Evolutionary conservation across 768 basidiomycete species (phyloP).

Genomic region (Lentinula edodes): DNA sequence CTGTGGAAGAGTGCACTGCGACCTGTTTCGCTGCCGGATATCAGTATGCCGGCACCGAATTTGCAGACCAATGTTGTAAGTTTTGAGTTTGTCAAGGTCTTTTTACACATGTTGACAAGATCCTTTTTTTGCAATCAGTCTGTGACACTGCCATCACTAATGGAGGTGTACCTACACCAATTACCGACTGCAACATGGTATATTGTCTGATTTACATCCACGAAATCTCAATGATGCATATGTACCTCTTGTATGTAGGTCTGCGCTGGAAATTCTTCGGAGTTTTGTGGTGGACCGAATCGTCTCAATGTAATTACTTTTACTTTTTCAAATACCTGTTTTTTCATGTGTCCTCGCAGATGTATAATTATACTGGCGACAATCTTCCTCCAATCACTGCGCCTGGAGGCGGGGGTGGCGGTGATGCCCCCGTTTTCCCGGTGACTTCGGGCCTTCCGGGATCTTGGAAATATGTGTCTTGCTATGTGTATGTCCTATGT

Average conservation of each 20-base stretch:
- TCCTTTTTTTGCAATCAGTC: constrained; percentile 23
- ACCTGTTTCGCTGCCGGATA: constrained; percentile 55
- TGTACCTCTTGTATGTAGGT: constrained; percentile 7
- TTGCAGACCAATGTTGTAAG: constrained; percentile 50
- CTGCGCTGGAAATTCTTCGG: constrained; percentile 55
- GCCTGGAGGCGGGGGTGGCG: constrained; percentile 26
- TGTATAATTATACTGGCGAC: constrained; percentile 68
- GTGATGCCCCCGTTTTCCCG: constrained; percentile 29
- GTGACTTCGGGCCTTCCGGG: constrained; percentile 48
- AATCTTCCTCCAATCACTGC: constrained; percentile 30
- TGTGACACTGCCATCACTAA: constrained; percentile 45
- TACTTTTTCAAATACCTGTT: background rate
- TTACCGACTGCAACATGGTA: constrained; percentile 58
- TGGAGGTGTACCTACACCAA: constrained; percentile 38
- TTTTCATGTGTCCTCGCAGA: background rate
- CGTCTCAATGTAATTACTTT: constrained; percentile 34
- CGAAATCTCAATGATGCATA: background rate
- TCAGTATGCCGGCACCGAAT: constrained; percentile 33
- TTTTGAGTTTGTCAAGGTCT: constrained; percentile 11
- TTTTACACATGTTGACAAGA: background rate
- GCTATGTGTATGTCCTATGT: constrained; percentile 49
- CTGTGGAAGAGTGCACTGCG: constrained; percentile 51
- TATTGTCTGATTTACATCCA: background rate
- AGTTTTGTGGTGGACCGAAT: constrained; percentile 73
- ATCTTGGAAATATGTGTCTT: constrained; percentile 56